Evolutionary conservation across 1,284 basidiomycete genomes (phyloP).

Genomic region (Ganoderma lucidum): DNA sequence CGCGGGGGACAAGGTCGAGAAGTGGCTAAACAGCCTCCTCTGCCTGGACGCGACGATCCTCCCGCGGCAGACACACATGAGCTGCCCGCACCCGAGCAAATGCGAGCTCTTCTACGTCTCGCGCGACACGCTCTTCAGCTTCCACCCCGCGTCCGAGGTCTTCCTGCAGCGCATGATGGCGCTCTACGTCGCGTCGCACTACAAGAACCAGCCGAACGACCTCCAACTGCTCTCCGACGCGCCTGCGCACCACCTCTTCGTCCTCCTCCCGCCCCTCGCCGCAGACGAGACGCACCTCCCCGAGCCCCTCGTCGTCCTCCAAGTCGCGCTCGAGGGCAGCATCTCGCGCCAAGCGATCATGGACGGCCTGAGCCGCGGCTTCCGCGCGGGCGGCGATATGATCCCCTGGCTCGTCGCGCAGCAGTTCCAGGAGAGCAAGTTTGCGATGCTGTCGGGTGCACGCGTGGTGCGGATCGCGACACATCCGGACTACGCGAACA

Average conservation of each 20-base stretch:
- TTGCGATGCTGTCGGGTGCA: conserved; percentile 92
- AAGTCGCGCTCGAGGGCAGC: conserved; percentile 96
- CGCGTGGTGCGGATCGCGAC: conserved; percentile 94
- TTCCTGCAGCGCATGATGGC: conserved; percentile 99
- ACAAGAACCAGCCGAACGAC: conserved; percentile 99
- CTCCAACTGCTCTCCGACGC: conserved; percentile 97
- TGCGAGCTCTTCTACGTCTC: conserved; percentile 98
- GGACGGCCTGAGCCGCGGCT: conserved; percentile 84
- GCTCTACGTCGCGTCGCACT: conserved; percentile 96
- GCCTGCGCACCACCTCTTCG: conserved; percentile 96
- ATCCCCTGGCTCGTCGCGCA: conserved; percentile 98
- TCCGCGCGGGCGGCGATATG: conserved; percentile 92
- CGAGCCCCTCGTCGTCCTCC: conserved; percentile 94
- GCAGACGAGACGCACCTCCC: conserved; percentile 89
- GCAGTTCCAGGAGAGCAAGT: conserved; percentile 97
- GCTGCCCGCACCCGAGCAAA: conserved; percentile 91
- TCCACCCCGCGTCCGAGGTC: conserved; percentile 95
- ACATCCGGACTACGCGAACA: conserved; percentile 95
- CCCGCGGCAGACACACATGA: conserved; percentile 69
- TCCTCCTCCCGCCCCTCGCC: conserved; percentile 90
- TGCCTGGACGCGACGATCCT: conserved; percentile 93
- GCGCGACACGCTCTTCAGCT: conserved; percentile 96
- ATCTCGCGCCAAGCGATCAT: conserved; percentile 90
- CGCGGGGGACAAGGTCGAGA: conserved; percentile 89
- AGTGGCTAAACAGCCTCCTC: conserved; percentile 92